Conservation (phyloP, 441 rosid species). For the Croton setiger region DNA sequence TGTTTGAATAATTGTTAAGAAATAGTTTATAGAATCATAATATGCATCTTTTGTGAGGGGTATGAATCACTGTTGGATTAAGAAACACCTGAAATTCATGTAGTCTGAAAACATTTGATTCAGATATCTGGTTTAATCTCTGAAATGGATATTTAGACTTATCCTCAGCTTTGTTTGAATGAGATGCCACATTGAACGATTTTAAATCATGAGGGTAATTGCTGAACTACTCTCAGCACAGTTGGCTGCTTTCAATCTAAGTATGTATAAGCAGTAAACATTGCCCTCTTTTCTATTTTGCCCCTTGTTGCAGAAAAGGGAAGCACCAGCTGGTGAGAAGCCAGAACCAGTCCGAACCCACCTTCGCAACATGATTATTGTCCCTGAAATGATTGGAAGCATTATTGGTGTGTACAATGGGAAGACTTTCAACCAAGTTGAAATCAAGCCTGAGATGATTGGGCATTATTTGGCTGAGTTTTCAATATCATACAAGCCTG, state of each 20-base stretch:
- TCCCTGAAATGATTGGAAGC: constrained; percentile 93
- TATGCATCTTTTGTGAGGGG: no score
- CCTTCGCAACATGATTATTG: constrained; percentile 73
- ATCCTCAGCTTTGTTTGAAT: background rate
- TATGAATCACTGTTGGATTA: no score
- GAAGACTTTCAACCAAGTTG: constrained; percentile 84
- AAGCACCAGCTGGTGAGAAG: constrained; percentile 88
- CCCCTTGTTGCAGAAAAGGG: constrained; percentile 56
- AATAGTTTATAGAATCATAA: no score
- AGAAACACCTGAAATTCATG: no score
- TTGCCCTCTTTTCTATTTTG: background rate
- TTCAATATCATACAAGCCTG: constrained; percentile 93
- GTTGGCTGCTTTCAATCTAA: background rate
- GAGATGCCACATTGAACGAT: background rate
- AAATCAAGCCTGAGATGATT: constrained; percentile 94
- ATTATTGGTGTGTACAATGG: constrained; percentile 86
- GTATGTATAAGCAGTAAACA: background rate
- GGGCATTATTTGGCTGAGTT: constrained; percentile 91
- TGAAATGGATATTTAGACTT: background rate
- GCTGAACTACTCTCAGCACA: background rate
- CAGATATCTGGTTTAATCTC: background rate
- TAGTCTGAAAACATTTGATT: no score
- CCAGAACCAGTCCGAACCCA: constrained; percentile 85
- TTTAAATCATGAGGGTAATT: background rate
- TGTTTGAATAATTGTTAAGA: no score